Conservation (phyloP, 2,329 filamentous ascomycete species). For the Hymenoscyphus scutula region DNA sequence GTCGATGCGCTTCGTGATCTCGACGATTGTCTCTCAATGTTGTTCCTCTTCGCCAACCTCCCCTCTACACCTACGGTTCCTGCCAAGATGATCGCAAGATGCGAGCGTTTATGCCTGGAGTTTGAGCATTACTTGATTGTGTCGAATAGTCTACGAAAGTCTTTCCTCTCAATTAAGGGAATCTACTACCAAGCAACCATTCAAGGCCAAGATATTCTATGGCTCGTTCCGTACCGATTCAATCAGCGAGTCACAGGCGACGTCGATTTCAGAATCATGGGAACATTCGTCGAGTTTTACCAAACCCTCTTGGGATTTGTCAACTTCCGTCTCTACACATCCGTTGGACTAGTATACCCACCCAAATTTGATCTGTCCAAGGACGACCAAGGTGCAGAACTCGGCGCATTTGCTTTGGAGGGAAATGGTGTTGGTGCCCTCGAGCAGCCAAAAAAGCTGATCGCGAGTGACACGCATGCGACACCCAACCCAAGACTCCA, state of each 20-base stretch:
- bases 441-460: constrained; percentile 51
- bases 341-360: constrained; percentile 88
- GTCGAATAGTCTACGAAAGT: constrained; percentile 88
- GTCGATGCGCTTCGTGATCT: constrained; percentile 90
- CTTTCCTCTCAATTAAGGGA: constrained; percentile 97
- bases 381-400: constrained; percentile 85
- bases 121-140: constrained; percentile 98
- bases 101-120: constrained; percentile 88
- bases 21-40: constrained; percentile 93
- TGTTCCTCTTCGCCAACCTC: constrained; percentile 96
- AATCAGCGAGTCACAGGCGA: constrained; percentile 92
- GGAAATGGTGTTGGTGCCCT: constrained; percentile 61
- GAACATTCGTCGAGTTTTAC: constrained; percentile 98
- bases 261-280: constrained; percentile 98
- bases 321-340: constrained; percentile 92
- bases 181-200: constrained; percentile 99
- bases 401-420: constrained; percentile 88
- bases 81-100: constrained; percentile 91
- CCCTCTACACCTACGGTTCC: constrained; percentile 87
- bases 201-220: constrained; percentile 93
- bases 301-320: constrained; percentile 93
- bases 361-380: constrained; percentile 86
- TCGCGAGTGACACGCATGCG: constrained; percentile 49
- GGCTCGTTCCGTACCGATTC: constrained; percentile 97
- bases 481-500: constrained; percentile 62